These are phyloP conservation scores for Neodidymelliopsis sp. DNA, from an alignment of 2,329 filamentous ascomycete species.

Conservation along the genomic window DNA sequence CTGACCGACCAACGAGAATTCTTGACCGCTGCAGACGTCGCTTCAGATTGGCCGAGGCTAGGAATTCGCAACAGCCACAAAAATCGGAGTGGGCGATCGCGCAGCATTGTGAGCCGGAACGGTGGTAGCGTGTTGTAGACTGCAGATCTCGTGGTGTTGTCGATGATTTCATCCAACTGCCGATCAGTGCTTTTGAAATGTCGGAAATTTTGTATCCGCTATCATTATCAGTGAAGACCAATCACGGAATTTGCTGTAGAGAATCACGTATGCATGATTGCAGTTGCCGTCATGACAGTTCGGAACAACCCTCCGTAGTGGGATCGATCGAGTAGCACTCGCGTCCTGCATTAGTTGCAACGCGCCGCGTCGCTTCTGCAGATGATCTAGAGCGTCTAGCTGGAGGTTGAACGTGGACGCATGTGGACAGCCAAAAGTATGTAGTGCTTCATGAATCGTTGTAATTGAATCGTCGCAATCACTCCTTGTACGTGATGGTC, in stretches of 20 bases:
- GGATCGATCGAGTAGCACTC: not conserved
- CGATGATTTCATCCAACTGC: slow-evolving; percentile 5
- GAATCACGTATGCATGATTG: not conserved
- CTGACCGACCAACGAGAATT: not conserved
- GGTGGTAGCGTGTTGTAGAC: slow-evolving; percentile 3
- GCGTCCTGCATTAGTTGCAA: slow-evolving; percentile 1
- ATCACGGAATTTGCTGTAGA: not conserved
- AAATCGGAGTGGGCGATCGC: slow-evolving; percentile 8
- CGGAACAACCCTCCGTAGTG: not conserved
- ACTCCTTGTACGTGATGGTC: slow-evolving; percentile 52
- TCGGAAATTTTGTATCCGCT: not conserved
- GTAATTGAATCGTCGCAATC: slow-evolving; percentile 5
- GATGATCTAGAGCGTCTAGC: too few species aligned
- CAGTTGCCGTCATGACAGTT: not conserved
- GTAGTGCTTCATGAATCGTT: not conserved
- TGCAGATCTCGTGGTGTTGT: slow-evolving; percentile 1
- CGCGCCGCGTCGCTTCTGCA: too few species aligned
- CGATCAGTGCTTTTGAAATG: not conserved
- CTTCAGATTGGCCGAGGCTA: slow-evolving; percentile 3
- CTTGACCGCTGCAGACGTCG: not conserved
- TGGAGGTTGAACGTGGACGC: too few species aligned
- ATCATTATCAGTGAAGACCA: not conserved
- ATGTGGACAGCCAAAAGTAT: too few species aligned
- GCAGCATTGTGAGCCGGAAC: slow-evolving; percentile 1
- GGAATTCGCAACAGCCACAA: slow-evolving; percentile 1